Evolutionary conservation across 345 rosid species (phyloP), one percentile per base, ranked within the genome.

Genomic region (Salix suchowensis): DNA sequence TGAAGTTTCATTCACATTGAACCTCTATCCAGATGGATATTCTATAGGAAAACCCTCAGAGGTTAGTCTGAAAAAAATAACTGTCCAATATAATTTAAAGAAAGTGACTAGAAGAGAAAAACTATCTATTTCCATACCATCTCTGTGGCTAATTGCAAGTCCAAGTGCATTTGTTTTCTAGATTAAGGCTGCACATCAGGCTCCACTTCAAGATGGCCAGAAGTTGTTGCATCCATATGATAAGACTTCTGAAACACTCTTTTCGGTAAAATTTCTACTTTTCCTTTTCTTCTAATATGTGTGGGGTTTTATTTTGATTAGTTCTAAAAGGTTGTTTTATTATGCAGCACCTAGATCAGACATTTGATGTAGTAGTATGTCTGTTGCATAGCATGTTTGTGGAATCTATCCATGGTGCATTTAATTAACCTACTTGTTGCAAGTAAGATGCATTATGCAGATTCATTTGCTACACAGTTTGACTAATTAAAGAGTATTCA

Each of bases 221-320:
- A 90, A 90, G 81, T 80, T 80, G 52, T 77, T 94, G 81, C 95
- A 84, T 82, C 96, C 94, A 28, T 96, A 94, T 83, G 93, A 94
- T 86, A 91, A 88, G 82, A 84, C 95, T 75, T 95, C 99, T 50
- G 97, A 96, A 86, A 87, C 82, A 76, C 88, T 94, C 65, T 91
- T 94, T 82, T 84, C 89, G 83, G 99, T 96, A 86, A 87, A 32
- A 66, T 74, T 32, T 83, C 73, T 67, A 24, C 19, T 65, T 71
- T 76, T 67, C 10, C 8, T 42, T 77, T 62, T 74, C 67, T 60
- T 74, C 34, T 21, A 65, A 8, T 65, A 70, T 37, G 64, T 52
- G 15, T 34, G 21, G 46, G 26, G 21, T 64, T 46, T 65, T 44
- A 14, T 64, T 75, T 72, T 71, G 28, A 44, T 68, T 77, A 36